Evolutionary conservation across 2,329 filamentous ascomycete species (phyloP), one percentile per base, ranked within the genome.

Genomic region (Ophiostoma sp.): DNA sequence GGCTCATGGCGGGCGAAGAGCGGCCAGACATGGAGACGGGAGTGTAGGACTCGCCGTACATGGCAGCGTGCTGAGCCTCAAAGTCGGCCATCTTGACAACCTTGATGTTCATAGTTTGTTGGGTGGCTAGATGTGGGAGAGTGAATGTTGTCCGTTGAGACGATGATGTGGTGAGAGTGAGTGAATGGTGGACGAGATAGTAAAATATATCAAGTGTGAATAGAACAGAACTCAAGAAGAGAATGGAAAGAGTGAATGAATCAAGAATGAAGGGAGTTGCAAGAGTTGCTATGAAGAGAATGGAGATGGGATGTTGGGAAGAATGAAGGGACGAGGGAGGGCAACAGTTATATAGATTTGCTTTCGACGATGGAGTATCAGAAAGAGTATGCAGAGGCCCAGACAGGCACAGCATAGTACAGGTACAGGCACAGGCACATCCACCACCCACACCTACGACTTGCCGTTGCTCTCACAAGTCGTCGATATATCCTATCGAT

Each of bases 11-110:
- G 10, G 81, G 80, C 23, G 80, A 80, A 64, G 81, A 82, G 70
- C 81, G 79, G 75, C 80, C 77, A 70, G 82, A 83, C 39, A 70
- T 68, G 54, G 66, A 67, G 4, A 77, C 79, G 64, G 82, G 81
- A 57, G 81, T 83, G 72, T 79, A 83, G 35, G 81, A 78, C 57
- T 70, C 44, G 67, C 67, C 60, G 36, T 67, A 67, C 52, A 72
- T 75, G 31, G 78, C 79, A 20, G 79, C 76, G 70, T 77, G 79
- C 52, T 78, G 75, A 74, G 77, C 69, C 73, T 79, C 79, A 68
- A 75, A 78, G 75, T 77, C 78, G 72, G 79, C 74, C 74, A 75
- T 78, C 76, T 72, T 80, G 79, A 68, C 66, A 36, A 64, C 31
- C 33, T 81, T 79, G 76, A 81, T 78, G 71, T 79, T 77, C 74